These are phyloP conservation scores for Lizanozyma gosingica DNA, from an alignment of 1,139 yeast species.

Conservation along the genomic window DNA sequence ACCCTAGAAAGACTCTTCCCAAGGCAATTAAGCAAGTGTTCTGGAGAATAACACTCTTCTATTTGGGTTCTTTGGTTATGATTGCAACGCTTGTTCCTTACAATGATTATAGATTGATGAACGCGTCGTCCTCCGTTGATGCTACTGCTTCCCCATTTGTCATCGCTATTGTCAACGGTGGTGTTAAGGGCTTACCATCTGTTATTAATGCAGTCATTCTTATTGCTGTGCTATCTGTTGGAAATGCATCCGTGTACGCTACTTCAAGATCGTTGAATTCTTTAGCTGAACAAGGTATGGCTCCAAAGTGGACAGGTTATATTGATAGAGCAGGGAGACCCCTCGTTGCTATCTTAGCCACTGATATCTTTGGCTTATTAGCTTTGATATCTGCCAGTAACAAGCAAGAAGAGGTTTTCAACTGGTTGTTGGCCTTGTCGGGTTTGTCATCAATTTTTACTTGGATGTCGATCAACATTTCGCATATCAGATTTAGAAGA, in stretches of 20 bases:
- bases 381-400: constrained; percentile 25
- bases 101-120: constrained; percentile 19
- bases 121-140: constrained; percentile 35
- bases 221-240: constrained; percentile 40
- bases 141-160: constrained; percentile 56
- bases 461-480: constrained; percentile 30
- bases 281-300: constrained; percentile 24
- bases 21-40: constrained; percentile 67
- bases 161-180: constrained; percentile 46
- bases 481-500: constrained; percentile 30
- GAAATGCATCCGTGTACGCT: constrained; percentile 32
- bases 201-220: constrained; percentile 43
- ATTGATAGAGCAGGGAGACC: constrained; percentile 26
- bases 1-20: constrained; percentile 48
- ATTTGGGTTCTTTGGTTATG: constrained; percentile 36
- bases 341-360: constrained; percentile 20
- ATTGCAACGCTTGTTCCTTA: constrained; percentile 41
- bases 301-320: constrained; percentile 24
- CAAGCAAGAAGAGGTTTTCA: constrained; percentile 23
- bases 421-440: constrained; percentile 31
- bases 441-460: constrained; percentile 32
- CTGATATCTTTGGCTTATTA: constrained; percentile 20
- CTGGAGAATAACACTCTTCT: constrained; percentile 62
- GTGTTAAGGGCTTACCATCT: constrained; percentile 46
- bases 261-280: constrained; percentile 25